Conservation (phyloP, 208 protist genomes). For the Crithidia brevicula region DNA sequence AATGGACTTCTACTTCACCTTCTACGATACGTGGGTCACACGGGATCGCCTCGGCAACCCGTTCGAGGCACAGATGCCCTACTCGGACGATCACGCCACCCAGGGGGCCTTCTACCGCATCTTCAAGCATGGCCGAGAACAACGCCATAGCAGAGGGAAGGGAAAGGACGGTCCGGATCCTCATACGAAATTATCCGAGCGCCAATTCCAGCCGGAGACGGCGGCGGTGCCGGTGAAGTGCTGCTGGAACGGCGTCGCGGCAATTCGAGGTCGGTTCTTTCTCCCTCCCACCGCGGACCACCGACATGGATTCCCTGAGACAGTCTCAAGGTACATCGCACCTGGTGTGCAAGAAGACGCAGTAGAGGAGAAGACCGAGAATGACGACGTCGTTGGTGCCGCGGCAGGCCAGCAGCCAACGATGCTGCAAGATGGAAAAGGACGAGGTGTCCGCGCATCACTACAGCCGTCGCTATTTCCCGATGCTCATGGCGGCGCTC, state of each 20-base stretch:
- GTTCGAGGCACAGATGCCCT: conserved; percentile 50
- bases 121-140: conserved; percentile 17
- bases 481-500: too few species aligned
- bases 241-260: conserved; percentile 83
- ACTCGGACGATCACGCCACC: conserved; percentile 49
- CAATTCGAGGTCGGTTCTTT: conserved; percentile 72
- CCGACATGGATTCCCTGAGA: not conserved
- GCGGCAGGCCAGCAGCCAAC: too few species aligned
- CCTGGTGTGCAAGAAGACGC: too few species aligned
- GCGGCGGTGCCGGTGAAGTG: conserved; percentile 65
- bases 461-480: too few species aligned
- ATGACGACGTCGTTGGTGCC: too few species aligned
- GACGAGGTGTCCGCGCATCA: too few species aligned
- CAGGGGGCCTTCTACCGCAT: conserved; percentile 48
- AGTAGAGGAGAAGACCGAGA: too few species aligned
- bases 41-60: conserved; percentile 48
- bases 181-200: too few species aligned
- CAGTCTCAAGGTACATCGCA: not conserved
- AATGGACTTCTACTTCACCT: conserved; percentile 81
- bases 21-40: conserved; percentile 81
- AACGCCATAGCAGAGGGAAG: too few species aligned
- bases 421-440: too few species aligned
- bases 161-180: too few species aligned
- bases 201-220: not conserved
- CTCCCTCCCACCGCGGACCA: conserved; percentile 26